Evolutionary conservation across 352 stramenopile genomes (phyloP), one percentile per base, ranked within the genome.

Genomic region (Elongisporangium undulatum): DNA sequence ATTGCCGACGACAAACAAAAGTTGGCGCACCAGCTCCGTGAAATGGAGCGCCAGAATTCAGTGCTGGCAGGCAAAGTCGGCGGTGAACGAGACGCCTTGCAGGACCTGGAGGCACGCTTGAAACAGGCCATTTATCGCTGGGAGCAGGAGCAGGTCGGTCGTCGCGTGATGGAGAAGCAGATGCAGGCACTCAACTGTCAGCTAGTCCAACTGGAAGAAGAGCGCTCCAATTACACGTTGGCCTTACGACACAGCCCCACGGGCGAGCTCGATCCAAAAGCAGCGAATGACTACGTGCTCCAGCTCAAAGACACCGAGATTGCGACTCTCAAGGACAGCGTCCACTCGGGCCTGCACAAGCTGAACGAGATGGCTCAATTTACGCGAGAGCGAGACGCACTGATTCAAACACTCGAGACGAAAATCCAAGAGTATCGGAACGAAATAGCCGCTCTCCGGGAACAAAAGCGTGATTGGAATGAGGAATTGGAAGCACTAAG

Each of bases 261-360:
- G 0, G 68, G 72, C 1, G 49, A 63, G 17, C 59, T 64, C 2
- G 64, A 71, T 6, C 64, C 68, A 3, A 62, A 69, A 17, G 56
- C 68, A 8, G 68, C 80, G 8, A 51, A 68, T n/a, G 49, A 61
- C 1, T 64, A 77, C 29, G 75, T 90, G 0, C 64, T 90, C 4
- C 61, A 61, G 8, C 56, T 90, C 2, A 88, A 90, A 53, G 72
- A 81, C n/a, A 83, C 82, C 20, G 71, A 87, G 51, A 62, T 84
- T 16, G 41, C 65, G 48, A 51, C 38, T 2, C 54, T 83, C 7
- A 22, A 29, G 9, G 56, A 45, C 4, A 16, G 10, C 7, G 12
- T 55, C n/a, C 26, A 38, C 15, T 13, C 16, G 24, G 8, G 19
- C 6, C 16, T 49, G 21, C 51, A 51, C 1, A 13, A 9, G 0